A percentile compares a stretch with the other conserved stretches of the same genome.
Evolutionary conservation across 2,329 filamentous ascomycete species (phyloP).

Genomic region (Neopestalotiopsis rosae): DNA sequence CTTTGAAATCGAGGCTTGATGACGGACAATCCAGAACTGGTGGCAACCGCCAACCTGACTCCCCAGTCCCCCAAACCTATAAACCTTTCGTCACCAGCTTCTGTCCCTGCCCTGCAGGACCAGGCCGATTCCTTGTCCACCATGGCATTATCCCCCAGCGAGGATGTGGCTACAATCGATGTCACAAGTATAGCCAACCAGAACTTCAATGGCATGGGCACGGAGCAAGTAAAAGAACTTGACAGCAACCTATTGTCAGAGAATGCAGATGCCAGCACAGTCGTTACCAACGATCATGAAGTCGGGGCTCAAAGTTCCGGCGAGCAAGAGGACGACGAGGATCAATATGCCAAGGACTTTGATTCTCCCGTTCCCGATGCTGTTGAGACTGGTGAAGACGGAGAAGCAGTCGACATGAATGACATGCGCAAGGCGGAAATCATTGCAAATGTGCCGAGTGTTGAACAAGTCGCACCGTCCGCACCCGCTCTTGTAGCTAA

Average conservation of each 20-base stretch:
- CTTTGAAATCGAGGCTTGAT: constrained; percentile 40
- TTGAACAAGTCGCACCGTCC: constrained; percentile 21
- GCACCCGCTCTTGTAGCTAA: not conserved
- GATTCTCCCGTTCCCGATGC: constrained; percentile 50
- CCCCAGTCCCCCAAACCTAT: constrained; percentile 56
- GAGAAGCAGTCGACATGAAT: constrained; percentile 21
- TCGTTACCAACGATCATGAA: not conserved
- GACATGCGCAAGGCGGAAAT: not conserved
- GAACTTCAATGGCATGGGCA: not conserved
- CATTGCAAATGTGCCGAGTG: constrained; percentile 23
- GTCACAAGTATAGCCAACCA: constrained; percentile 3
- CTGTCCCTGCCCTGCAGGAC: constrained; percentile 55
- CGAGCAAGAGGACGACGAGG: constrained; percentile 35
- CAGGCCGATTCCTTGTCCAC: constrained; percentile 56
- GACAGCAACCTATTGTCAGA: not conserved
- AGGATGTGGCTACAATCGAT: constrained; percentile 25
- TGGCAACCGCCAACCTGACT: constrained; percentile 59
- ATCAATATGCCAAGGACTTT: constrained; percentile 58
- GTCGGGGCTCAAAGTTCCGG: not conserved
- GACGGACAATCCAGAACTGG: constrained; percentile 52
- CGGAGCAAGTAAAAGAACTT: constrained; percentile 9
- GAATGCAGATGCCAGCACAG: not conserved
- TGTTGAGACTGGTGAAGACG: constrained; percentile 36
- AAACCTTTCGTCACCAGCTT: constrained; percentile 49
- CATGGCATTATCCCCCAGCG: constrained; percentile 40